Conservation (phyloP, 1,284 basidiomycete genomes). For the Hemileia vastatrix region DNA sequence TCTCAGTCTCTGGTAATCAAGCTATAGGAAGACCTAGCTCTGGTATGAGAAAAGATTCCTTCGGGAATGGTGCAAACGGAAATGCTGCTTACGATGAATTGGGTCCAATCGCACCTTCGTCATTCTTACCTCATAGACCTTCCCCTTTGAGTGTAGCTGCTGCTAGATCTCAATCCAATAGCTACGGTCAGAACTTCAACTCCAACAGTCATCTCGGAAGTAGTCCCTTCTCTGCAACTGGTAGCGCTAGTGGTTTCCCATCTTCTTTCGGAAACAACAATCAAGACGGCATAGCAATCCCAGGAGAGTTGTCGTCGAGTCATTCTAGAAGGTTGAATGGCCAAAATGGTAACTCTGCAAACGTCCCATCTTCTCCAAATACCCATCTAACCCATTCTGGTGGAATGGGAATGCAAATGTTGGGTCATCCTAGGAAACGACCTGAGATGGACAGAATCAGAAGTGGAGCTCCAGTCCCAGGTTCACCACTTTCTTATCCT, state of each 20-base stretch:
- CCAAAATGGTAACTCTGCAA: too few species aligned
- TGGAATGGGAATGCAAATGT: constrained; percentile 26
- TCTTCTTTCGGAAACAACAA: not conserved
- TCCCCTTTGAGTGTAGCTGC: constrained; percentile 8
- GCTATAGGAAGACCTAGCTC: constrained; percentile 3
- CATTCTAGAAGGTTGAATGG: too few species aligned
- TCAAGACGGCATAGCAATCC: constrained; percentile 1
- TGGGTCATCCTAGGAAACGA: too few species aligned
- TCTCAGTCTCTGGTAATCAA: constrained; percentile 3
- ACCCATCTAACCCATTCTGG: constrained; percentile 4
- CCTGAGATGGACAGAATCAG: too few species aligned
- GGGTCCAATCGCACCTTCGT: constrained; percentile 35
- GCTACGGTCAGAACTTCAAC: not conserved
- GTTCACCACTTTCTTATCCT: too few species aligned
- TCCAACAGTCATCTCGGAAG: not conserved
- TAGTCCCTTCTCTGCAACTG: not conserved
- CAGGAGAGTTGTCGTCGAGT: constrained; percentile 4
- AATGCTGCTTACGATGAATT: constrained; percentile 27
- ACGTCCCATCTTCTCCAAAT: not conserved
- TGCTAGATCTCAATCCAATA: constrained; percentile 1
- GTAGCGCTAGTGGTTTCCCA: not conserved
- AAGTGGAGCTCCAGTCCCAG: too few species aligned
- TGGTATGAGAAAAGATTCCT: constrained; percentile 2
- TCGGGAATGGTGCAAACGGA: constrained; percentile 10
- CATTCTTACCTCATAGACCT: constrained; percentile 28